Conservation (phyloP, 768 basidiomycete species). For the Psilocybe cubensis region DNA sequence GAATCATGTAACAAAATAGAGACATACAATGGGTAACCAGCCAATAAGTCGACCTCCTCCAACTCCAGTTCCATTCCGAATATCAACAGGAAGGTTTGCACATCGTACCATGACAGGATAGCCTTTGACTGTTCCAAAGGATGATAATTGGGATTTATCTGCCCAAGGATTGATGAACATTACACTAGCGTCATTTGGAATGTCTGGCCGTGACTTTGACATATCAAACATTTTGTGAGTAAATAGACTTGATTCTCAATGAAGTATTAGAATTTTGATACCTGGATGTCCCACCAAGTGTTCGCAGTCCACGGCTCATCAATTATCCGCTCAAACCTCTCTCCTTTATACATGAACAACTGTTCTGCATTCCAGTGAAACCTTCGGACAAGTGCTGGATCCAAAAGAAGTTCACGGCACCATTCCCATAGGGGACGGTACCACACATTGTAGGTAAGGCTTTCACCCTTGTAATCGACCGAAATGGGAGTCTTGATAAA, state of each 20-base stretch:
- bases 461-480: not conserved
- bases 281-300: slow-evolving; percentile 37
- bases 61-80: slow-evolving; percentile 33
- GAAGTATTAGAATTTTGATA: slow-evolving; percentile 8
- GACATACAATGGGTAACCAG: slow-evolving; percentile 36
- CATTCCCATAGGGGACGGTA: not conserved
- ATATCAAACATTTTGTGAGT: not conserved
- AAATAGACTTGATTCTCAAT: too few relatives aligned
- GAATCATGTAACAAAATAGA: not conserved
- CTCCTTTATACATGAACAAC: not conserved
- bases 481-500: not conserved
- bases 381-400: not conserved
- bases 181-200: slow-evolving; percentile 25
- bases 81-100: slow-evolving; percentile 32
- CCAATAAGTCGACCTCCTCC: slow-evolving; percentile 40
- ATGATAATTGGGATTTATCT: slow-evolving; percentile 40
- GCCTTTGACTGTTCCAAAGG: slow-evolving; percentile 37
- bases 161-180: slow-evolving; percentile 39
- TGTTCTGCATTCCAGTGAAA: not conserved
- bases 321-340: slow-evolving; percentile 17
- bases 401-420: too few relatives aligned
- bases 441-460: not conserved
- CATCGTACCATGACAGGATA: slow-evolving; percentile 37
- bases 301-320: slow-evolving; percentile 38
- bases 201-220: slow-evolving; percentile 9